Base-by-base conservation (phyloP, 2,329 filamentous ascomycete genomes). In the Aspergillus luchuensis region DNA sequence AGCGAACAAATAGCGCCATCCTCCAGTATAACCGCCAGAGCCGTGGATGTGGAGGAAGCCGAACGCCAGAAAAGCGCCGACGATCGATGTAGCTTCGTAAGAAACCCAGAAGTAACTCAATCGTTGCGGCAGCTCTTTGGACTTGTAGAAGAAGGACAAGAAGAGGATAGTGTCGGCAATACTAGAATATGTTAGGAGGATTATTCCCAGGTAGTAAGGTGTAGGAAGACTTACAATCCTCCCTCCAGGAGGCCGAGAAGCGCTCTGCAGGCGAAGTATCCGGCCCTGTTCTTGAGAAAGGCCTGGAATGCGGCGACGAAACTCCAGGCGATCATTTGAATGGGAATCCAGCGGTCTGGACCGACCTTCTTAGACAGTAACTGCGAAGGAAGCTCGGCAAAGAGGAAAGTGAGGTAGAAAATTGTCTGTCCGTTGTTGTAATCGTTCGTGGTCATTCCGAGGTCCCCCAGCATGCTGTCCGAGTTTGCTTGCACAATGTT, bases 61-160 rank as follows among this genome's bases (percentile, higher is more conserved):
- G 51, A 71, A 85, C 0, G 80, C 80, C 5, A 83, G 73, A 47
- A 84, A 78, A 0, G 82, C 72, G 11, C 81, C 71, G 1, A 82
- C 71, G 19, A 82, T 82, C 1, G 75, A 70, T 0, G 81, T 82
- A 0, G 72, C 72, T 52, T 81, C 66, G 11, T 89, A 85, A 0
- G 88, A 83, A 0, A 86, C 86, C 90, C 89, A 92, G 76, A 92
- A 92, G 68, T 82, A 85, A 66, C 85, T 85, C 17, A 92, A 76
- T 1, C 90, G 84, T 10, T 84, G 82, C 0, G 89, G 88, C 0
- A 93, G 79, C 71, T 92, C 90, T 56, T 82, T 82, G 0, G 85
- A 85, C 49, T 86, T 92, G 77, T 92, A 93, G 75, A 89, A 93
- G 73, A 92, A 92, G 3, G 85, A 88, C 5, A 91, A 79, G 74